A percentile compares a stretch with the other conserved stretches of the same genome.
Conservation (phyloP, 2,329 filamentous ascomycete species). For the Talaromyces sp. region DNA sequence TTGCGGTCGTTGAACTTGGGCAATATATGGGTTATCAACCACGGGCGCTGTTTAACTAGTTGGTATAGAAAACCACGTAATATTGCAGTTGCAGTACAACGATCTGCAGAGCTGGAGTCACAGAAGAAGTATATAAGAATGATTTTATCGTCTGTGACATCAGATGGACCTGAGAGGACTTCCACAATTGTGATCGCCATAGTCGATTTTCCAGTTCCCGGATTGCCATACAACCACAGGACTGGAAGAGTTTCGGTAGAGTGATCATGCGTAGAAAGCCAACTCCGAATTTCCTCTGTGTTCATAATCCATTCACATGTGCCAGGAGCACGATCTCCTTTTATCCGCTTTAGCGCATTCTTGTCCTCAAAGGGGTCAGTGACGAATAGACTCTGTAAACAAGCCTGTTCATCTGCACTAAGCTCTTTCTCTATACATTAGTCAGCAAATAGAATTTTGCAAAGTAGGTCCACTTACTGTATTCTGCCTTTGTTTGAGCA, state of each 20-base stretch:
- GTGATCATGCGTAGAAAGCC: too few species aligned
- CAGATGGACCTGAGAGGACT: not conserved
- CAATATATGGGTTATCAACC: slow-evolving; percentile 8
- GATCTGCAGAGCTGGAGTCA: slow-evolving; percentile 11
- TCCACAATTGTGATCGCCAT: not conserved
- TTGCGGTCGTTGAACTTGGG: slow-evolving; percentile 7
- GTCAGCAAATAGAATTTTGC: too few species aligned
- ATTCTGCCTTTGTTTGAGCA: not conserved
- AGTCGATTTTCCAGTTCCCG: slow-evolving; percentile 17
- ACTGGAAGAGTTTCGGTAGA: too few species aligned
- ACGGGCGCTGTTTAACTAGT: slow-evolving; percentile 8
- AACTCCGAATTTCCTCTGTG: slow-evolving; percentile 13
- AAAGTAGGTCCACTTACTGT: too few species aligned
- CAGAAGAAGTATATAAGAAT: slow-evolving; percentile 16
- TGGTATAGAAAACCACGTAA: slow-evolving; percentile 15
- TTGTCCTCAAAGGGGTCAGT: slow-evolving; percentile 1
- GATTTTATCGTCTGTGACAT: not conserved
- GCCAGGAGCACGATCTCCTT: slow-evolving; percentile 4
- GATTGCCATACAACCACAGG: slow-evolving; percentile 17
- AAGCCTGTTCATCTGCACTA: too few species aligned
- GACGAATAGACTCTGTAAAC: not conserved
- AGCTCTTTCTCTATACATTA: too few species aligned
- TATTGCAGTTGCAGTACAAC: slow-evolving; percentile 10
- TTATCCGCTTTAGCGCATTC: not conserved
- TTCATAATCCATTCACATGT: slow-evolving; percentile 15